phyloP scores from a whole-genome alignment of 1,139 yeast genomes.

The Sugiyamaella novakii region DNA sequence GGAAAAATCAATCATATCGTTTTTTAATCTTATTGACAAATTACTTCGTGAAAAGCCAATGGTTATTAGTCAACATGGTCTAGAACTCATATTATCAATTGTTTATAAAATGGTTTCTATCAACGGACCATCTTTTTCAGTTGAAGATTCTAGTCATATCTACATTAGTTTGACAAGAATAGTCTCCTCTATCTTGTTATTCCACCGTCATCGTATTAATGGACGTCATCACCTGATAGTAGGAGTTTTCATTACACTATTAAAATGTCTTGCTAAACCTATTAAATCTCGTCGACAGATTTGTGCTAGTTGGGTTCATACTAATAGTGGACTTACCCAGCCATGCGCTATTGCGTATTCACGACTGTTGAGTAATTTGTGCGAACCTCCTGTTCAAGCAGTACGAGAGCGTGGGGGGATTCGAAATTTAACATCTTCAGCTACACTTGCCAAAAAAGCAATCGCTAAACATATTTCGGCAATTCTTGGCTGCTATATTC shows the following conservation, averaged over 20 bases:
- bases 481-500: conserved; percentile 52
- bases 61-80: conserved; percentile 66
- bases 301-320: conserved; percentile 22
- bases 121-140: conserved; percentile 24
- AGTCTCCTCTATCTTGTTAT: conserved; percentile 50
- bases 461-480: conserved; percentile 66
- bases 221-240: conserved; percentile 73
- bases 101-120: conserved; percentile 39
- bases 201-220: conserved; percentile 68
- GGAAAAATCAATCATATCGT: conserved; percentile 7
- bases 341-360: conserved; percentile 51
- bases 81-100: conserved; percentile 55
- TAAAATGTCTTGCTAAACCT: conserved; percentile 36
- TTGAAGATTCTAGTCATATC: conserved; percentile 9
- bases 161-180: conserved; percentile 27
- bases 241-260: conserved; percentile 50
- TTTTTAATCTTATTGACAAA: conserved; percentile 40
- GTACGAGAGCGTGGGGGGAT: conserved; percentile 35
- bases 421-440: conserved; percentile 54
- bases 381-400: conserved; percentile 61
- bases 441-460: conserved; percentile 57
- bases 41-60: conserved; percentile 55
- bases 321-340: conserved; percentile 2
- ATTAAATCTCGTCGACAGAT: conserved; percentile 15
- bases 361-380: conserved; percentile 65